phyloP scores from a whole-genome alignment of 2,329 filamentous ascomycete species.

The Sclerotinia spermophila region DNA sequence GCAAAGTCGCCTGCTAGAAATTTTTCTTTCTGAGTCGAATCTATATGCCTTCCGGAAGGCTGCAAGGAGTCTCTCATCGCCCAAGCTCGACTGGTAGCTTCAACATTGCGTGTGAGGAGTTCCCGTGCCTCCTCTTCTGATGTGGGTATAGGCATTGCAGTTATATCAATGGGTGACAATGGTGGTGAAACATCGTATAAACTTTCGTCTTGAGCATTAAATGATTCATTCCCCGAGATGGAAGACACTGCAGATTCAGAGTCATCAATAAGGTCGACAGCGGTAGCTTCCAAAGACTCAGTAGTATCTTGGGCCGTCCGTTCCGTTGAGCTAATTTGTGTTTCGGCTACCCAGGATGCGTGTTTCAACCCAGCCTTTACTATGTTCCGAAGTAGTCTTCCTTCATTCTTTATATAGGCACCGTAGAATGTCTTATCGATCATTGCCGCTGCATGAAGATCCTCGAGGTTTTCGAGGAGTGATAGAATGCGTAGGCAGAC shows the following conservation, averaged over 20 bases:
- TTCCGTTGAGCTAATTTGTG: constrained; percentile 8
- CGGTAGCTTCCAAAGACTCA: constrained; percentile 7
- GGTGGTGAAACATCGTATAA: constrained; percentile 26
- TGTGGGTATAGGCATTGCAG: constrained; percentile 26
- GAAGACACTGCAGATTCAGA: constrained; percentile 21
- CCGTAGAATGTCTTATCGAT: constrained; percentile 44
- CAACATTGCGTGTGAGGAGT: constrained; percentile 28
- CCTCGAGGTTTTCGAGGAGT: constrained; percentile 41
- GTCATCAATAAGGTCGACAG: constrained; percentile 17
- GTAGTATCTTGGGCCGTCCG: background rate
- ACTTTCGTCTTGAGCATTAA: constrained; percentile 17
- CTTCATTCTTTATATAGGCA: constrained; percentile 46
- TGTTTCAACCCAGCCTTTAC: constrained; percentile 28
- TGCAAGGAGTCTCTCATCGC: background rate
- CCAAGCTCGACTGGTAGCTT: constrained; percentile 17
- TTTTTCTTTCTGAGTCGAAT: constrained; percentile 41
- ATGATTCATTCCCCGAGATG: background rate
- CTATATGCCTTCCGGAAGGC: background rate
- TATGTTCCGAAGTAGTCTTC: constrained; percentile 37
- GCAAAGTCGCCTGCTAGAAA: constrained; percentile 40
- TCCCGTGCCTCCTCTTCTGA: constrained; percentile 33
- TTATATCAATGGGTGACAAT: constrained; percentile 9
- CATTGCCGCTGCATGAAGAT: constrained; percentile 44
- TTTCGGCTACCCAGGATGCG: constrained; percentile 15
- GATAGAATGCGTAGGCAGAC: constrained; percentile 43